Base-by-base conservation (phyloP, 352 stramenopile species). In the Pythium apleroticum region DNA sequence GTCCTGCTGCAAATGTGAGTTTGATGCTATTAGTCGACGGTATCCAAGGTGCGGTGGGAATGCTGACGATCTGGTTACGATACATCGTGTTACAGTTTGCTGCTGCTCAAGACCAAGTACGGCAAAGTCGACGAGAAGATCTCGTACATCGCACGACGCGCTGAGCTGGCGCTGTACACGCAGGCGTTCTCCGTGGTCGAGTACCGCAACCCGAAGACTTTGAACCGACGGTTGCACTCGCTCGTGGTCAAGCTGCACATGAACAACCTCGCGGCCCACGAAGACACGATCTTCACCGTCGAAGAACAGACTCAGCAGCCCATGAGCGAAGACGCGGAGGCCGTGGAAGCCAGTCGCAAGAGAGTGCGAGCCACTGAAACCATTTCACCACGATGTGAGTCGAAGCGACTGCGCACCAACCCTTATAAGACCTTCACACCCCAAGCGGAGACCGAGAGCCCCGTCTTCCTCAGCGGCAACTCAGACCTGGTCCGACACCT, bases 1-100 rank as follows among this genome's bases (percentile, higher is more conserved):
- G 67, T 78, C 35, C 52, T 78, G n/a, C 63, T 78, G 15, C 71
- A 74, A 58, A 73, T 78, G 71, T 77, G 60, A 28, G 70, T 71
- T 46, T 43, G 30, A 37, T 15, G 19, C 9, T 58, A 41, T 41
- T 4, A 41, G 33, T 17, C 33, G 8, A 41, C 33, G 33, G 8
- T 17, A 17, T 12, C 33, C 33, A 41, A 17, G 12, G 8, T 17
- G 7, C 7, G 15, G 2, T 8, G 10, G 27, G 35, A 17, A 28
- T 27, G 12, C 20, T 52, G 37, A 52, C 39, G 14, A 19, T 33
- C 24, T n/a, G 15, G 37, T 17, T 53, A 0, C 28, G 12, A 24
- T 25, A 39, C 12, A 35, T 52, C 12, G 31, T 41, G 33, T 41
- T 19, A 41, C 43, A 77, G 71, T 25, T 58, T 78, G 25, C 60